Conservation (phyloP, 2,329 filamentous ascomycete species). For the Penicillium sp. region DNA sequence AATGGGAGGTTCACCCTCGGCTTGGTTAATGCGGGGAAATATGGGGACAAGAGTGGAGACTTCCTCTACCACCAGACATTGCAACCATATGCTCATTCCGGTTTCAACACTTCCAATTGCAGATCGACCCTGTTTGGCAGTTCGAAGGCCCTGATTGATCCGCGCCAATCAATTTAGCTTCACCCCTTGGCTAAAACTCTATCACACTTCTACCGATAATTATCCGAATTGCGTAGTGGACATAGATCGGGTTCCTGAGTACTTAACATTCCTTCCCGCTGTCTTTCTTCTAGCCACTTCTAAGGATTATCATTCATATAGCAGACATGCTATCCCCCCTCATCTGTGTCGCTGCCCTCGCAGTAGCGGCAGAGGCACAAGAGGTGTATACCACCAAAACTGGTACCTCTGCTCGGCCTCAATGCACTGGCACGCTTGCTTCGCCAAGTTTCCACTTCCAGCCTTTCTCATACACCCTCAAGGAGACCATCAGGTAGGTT, state of each 20-base stretch:
- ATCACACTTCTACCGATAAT: background rate
- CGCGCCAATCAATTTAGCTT: background rate
- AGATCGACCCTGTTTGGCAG: background rate
- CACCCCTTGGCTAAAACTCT: background rate
- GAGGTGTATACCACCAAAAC: slow-evolving; percentile 30
- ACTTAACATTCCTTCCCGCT: background rate
- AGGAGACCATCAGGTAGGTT: slow-evolving; percentile 28
- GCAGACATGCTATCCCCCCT: background rate
- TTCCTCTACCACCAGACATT: background rate
- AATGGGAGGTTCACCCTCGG: too few species aligned
- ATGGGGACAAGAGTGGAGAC: background rate
- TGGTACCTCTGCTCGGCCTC: slow-evolving; percentile 23
- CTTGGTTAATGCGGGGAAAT: background rate
- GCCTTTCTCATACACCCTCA: slow-evolving; percentile 30
- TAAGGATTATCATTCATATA: background rate
- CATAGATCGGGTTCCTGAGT: background rate
- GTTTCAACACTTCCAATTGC: background rate
- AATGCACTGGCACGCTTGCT: slow-evolving; percentile 21
- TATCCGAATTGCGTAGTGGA: background rate
- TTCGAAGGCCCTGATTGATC: background rate
- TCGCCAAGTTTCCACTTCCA: slow-evolving; percentile 27
- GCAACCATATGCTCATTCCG: background rate
- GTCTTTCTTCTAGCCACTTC: background rate
- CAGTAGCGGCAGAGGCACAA: slow-evolving; percentile 15
- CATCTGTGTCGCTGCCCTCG: slow-evolving; percentile 1